Conservation (phyloP, 2,329 filamentous ascomycete species). For the Talaromyces albobiverticillius region DNA sequence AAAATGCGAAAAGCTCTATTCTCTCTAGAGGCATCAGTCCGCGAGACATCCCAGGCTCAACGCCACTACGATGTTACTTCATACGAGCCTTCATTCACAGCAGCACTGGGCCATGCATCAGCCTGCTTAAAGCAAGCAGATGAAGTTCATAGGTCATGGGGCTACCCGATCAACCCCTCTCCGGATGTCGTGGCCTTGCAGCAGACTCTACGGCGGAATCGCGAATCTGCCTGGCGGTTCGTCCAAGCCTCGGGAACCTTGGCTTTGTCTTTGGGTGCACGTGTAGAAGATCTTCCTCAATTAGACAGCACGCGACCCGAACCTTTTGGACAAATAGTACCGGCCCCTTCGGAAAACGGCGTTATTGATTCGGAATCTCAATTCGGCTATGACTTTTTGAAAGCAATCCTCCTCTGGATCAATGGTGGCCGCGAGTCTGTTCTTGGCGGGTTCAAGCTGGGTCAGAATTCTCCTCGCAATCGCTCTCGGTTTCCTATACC, state of each 20-base stretch:
- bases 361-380: slow-evolving; percentile 42
- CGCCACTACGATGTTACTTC: slow-evolving; percentile 27
- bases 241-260: slow-evolving; percentile 61
- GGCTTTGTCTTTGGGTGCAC: slow-evolving; percentile 55
- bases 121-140: slow-evolving; percentile 56
- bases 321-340: slow-evolving; percentile 49
- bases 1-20: slow-evolving; percentile 57
- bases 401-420: slow-evolving; percentile 61
- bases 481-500: slow-evolving; percentile 52
- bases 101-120: slow-evolving; percentile 43
- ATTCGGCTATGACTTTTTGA: slow-evolving; percentile 64
- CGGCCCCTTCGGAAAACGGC: slow-evolving; percentile 44
- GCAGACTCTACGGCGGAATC: slow-evolving; percentile 54
- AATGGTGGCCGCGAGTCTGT: slow-evolving; percentile 57
- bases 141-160: slow-evolving; percentile 54
- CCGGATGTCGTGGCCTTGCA: slow-evolving; percentile 53
- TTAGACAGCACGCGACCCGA: slow-evolving; percentile 35
- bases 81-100: slow-evolving; percentile 39
- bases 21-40: slow-evolving; percentile 41
- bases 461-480: slow-evolving; percentile 38
- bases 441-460: slow-evolving; percentile 55
- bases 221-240: slow-evolving; percentile 58
- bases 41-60: slow-evolving; percentile 28
- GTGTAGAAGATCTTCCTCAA: slow-evolving; percentile 39
- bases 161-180: slow-evolving; percentile 58